phyloP scores from a whole-genome alignment of 208 protist species.

The Trypanosoma theileri region DNA sequence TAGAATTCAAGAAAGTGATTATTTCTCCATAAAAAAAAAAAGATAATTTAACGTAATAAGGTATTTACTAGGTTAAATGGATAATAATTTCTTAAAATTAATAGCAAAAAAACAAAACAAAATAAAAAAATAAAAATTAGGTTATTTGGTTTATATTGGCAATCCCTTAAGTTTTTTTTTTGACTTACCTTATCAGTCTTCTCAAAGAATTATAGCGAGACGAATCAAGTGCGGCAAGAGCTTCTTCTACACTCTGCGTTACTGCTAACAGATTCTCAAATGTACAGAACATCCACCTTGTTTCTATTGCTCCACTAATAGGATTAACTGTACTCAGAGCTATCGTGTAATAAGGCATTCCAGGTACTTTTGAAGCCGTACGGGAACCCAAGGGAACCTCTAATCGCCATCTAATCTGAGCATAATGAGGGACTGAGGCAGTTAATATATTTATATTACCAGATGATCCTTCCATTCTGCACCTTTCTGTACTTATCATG shows the following conservation, averaged over 20 bases:
- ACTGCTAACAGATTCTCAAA: constrained; percentile 10
- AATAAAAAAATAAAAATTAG: no score
- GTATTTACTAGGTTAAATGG: no score
- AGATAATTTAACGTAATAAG: constrained; percentile 12
- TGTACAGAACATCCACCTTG: constrained; percentile 12
- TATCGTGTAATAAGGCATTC: constrained; percentile 11
- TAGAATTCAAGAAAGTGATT: not conserved
- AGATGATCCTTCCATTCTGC: not conserved
- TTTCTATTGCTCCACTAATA: constrained; percentile 12
- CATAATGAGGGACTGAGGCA: not conserved
- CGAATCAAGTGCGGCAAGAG: not conserved
- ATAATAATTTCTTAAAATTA: no score
- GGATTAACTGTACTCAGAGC: not conserved
- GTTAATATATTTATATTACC: not conserved
- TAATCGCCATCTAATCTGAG: constrained; percentile 6
- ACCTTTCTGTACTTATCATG: not conserved
- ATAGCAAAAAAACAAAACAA: no score
- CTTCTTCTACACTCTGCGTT: constrained; percentile 12
- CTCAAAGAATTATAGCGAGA: constrained; percentile 7
- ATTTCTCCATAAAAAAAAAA: constrained; percentile 8
- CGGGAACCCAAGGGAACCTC: not conserved
- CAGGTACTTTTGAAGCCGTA: not conserved
- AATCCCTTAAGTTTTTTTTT: constrained; percentile 13
- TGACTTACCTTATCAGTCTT: constrained; percentile 10
- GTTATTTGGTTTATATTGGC: no score